Conservation (phyloP, 2,329 filamentous ascomycete species). For the Byssochlamys sp. region DNA sequence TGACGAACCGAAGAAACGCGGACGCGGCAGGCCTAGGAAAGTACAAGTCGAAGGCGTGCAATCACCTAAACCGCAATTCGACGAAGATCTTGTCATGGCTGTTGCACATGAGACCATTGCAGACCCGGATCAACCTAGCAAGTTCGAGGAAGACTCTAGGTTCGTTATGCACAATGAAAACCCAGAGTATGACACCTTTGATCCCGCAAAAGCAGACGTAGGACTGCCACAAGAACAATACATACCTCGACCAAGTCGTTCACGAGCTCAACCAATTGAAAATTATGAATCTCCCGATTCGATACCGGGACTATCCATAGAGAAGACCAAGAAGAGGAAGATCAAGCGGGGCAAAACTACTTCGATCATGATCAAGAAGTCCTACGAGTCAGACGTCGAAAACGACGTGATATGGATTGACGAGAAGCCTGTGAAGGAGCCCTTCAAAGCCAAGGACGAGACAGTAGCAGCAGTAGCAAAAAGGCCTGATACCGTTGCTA, state of each 20-base stretch:
- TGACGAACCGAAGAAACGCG: background rate
- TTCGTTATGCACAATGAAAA: background rate
- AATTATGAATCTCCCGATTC: background rate
- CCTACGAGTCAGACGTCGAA: slow-evolving; percentile 22
- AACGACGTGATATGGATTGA: slow-evolving; percentile 36
- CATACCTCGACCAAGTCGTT: slow-evolving; percentile 1
- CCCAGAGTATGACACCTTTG: background rate
- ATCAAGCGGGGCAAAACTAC: slow-evolving; percentile 37
- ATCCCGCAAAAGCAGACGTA: background rate
- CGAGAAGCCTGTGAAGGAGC: slow-evolving; percentile 13
- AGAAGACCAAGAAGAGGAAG: slow-evolving; percentile 33
- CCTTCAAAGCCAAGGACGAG: slow-evolving; percentile 2
- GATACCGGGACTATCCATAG: slow-evolving; percentile 16
- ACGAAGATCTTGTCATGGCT: background rate
- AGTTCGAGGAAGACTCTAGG: background rate
- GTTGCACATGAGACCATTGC: background rate
- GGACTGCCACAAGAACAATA: background rate
- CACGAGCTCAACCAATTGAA: background rate
- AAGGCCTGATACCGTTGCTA: background rate
- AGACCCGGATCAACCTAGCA: background rate
- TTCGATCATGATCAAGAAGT: slow-evolving; percentile 22
- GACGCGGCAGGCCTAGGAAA: background rate
- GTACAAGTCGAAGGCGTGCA: background rate
- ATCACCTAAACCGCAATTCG: background rate
- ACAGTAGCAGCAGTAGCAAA: slow-evolving; percentile 2